phyloP scores from a whole-genome alignment of 371 early-diverging fungal species.

The Nematocida minor region DNA sequence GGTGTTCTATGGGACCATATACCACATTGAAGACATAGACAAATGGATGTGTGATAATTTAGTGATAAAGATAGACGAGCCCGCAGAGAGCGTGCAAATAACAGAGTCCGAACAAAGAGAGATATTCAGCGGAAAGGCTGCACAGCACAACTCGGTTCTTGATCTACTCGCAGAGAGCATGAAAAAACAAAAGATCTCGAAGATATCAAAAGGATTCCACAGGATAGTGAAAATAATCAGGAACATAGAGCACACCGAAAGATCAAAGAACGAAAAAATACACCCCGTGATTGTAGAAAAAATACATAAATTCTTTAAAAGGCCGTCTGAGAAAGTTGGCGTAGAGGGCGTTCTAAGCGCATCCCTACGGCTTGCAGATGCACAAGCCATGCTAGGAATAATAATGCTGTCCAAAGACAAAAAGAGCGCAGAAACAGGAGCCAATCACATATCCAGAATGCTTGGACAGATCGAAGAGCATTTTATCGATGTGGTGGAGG shows the following conservation, averaged over 20 bases:
- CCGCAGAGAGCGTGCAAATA: not conserved
- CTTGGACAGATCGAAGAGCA: not conserved
- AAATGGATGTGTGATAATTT: constrained; percentile 41
- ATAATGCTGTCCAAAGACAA: not conserved
- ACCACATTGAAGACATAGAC: constrained; percentile 35
- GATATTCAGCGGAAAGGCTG: not conserved
- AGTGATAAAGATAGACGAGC: not conserved
- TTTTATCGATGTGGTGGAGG: constrained; percentile 3
- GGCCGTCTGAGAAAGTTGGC: not conserved
- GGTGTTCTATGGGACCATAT: constrained; percentile 45
- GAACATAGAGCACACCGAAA: constrained; percentile 8
- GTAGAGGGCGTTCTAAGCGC: not conserved
- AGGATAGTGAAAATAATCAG: not conserved
- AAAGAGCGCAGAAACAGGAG: not conserved
- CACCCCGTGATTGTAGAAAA: not conserved
- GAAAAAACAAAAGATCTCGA: not conserved
- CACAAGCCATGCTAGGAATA: constrained; percentile 6
- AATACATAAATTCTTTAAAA: not conserved
- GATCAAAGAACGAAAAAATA: constrained; percentile 6
- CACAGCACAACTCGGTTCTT: not conserved
- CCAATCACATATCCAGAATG: not conserved
- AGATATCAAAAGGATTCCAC: constrained; percentile 5
- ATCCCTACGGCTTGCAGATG: constrained; percentile 3
- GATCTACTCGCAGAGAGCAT: not conserved
- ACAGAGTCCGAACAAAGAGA: not conserved